Conservation (phyloP, 805 yeast genomes). For the Barnettozyma pratensis region DNA sequence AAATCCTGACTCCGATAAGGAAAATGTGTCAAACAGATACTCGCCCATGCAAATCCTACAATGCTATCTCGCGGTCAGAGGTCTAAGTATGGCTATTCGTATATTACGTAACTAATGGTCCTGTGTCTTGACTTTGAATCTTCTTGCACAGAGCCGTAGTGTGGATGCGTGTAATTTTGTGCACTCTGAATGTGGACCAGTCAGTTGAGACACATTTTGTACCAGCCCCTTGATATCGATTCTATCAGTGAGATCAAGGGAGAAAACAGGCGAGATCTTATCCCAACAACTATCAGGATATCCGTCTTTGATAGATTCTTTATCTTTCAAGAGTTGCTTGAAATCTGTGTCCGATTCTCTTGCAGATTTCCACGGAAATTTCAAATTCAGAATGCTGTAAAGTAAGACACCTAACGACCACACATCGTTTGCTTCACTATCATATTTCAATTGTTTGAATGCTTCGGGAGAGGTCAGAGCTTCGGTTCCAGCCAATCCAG, state of each 20-base stretch:
- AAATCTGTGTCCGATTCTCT: slow-evolving; percentile 27
- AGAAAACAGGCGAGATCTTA: not conserved
- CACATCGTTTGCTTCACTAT: slow-evolving; percentile 74
- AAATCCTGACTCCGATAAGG: too few species aligned
- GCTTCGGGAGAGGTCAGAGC: slow-evolving; percentile 91
- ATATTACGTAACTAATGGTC: too few species aligned
- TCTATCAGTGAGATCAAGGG: slow-evolving; percentile 8
- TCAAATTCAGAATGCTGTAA: slow-evolving; percentile 61
- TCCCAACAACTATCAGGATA: slow-evolving; percentile 7
- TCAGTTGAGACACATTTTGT: not conserved
- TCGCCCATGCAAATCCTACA: too few species aligned
- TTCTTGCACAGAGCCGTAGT: slow-evolving; percentile 7
- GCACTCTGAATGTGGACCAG: slow-evolving; percentile 1
- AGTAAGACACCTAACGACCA: slow-evolving; percentile 90
- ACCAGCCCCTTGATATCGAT: slow-evolving; percentile 9
- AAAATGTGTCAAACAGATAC: too few species aligned
- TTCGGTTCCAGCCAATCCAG: slow-evolving; percentile 89
- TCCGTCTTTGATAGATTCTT: not conserved
- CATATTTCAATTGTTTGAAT: slow-evolving; percentile 59
- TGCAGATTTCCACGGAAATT: slow-evolving; percentile 48
- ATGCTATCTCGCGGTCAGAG: too few species aligned
- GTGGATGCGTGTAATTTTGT: slow-evolving; percentile 8
- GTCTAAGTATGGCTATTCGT: too few species aligned
- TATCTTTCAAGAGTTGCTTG: slow-evolving; percentile 5
- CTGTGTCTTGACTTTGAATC: slow-evolving; percentile 1